These are phyloP conservation scores for Parastagonospora nodorum DNA, from an alignment of 2,329 filamentous ascomycete species.

Conservation along the genomic window DNA sequence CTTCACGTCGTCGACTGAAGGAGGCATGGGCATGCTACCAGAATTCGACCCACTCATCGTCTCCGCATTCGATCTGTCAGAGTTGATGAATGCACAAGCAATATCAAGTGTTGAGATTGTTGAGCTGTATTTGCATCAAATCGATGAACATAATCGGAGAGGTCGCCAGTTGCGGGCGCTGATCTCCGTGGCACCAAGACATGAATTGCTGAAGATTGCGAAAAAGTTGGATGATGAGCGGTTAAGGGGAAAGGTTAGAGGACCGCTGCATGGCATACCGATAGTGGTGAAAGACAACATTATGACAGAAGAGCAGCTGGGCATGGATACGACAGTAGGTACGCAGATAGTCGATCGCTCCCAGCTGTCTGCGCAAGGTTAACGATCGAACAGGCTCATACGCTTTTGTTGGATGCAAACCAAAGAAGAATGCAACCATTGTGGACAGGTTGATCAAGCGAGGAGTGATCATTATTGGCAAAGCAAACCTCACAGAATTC, in stretches of 20 bases:
- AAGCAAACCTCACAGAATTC: slow-evolving; percentile 50
- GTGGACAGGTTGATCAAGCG: slow-evolving; percentile 44
- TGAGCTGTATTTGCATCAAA: slow-evolving; percentile 40
- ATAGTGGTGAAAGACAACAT: slow-evolving; percentile 52
- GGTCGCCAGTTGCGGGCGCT: slow-evolving; percentile 44
- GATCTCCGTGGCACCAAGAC: slow-evolving; percentile 46
- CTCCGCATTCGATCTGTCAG: slow-evolving; percentile 38
- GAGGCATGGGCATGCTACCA: slow-evolving; percentile 23
- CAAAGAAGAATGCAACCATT: slow-evolving; percentile 45
- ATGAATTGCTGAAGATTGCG: slow-evolving; percentile 44
- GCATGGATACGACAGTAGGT: slow-evolving; percentile 51
- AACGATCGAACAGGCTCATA: slow-evolving; percentile 33
- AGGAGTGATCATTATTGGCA: slow-evolving; percentile 51
- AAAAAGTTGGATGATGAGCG: slow-evolving; percentile 48
- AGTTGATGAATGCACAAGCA: slow-evolving; percentile 34
- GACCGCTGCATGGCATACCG: slow-evolving; percentile 51
- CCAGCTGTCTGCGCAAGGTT: neutral
- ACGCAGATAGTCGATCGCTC: slow-evolving; percentile 6
- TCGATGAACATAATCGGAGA: slow-evolving; percentile 42
- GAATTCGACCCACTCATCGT: slow-evolving; percentile 41
- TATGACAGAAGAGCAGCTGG: slow-evolving; percentile 44
- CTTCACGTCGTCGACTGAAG: slow-evolving; percentile 31
- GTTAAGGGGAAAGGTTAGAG: slow-evolving; percentile 40
- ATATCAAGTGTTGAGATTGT: slow-evolving; percentile 45
- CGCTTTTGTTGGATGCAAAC: slow-evolving; percentile 45